phyloP scores from a whole-genome alignment of 2,329 filamentous ascomycete genomes.

The Sporothrix pseudoabietina region DNA sequence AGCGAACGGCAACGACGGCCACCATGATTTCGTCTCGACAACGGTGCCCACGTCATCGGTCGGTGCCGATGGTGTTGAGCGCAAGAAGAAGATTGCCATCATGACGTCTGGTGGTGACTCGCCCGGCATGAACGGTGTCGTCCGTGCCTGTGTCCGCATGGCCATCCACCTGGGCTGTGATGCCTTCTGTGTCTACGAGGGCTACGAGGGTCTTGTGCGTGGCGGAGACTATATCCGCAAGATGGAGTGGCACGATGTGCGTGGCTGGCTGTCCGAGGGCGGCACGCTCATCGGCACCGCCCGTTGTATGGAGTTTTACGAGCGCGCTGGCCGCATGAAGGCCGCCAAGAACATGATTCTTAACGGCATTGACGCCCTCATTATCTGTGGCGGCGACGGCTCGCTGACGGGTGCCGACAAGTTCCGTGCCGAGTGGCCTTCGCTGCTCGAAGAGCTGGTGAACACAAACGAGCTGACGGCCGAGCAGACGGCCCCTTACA shows the following conservation, averaged over 20 bases:
- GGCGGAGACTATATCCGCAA: conserved; percentile 85
- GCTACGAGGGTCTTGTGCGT: conserved; percentile 91
- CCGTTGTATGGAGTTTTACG: conserved; percentile 87
- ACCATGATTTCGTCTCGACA: not conserved
- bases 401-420: conserved; percentile 93
- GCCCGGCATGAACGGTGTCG: conserved; percentile 90
- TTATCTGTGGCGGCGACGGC: conserved; percentile 96
- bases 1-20: not conserved
- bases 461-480: conserved; percentile 67
- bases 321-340: conserved; percentile 77
- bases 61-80: conserved; percentile 35
- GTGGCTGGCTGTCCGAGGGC: conserved; percentile 90
- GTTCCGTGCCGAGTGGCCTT: conserved; percentile 90
- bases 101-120: conserved; percentile 96
- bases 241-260: conserved; percentile 90
- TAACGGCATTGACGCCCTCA: conserved; percentile 89
- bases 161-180: conserved; percentile 82
- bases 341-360: conserved; percentile 94
- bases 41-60: not conserved
- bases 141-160: conserved; percentile 88
- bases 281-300: conserved; percentile 96
- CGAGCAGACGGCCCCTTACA: conserved; percentile 74
- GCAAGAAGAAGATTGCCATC: conserved; percentile 74
- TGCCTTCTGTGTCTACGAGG: conserved; percentile 82
- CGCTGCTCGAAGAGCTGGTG: conserved; percentile 82